Conservation (phyloP, 1,139 yeast species). For the Geotrichum bryndzae region DNA sequence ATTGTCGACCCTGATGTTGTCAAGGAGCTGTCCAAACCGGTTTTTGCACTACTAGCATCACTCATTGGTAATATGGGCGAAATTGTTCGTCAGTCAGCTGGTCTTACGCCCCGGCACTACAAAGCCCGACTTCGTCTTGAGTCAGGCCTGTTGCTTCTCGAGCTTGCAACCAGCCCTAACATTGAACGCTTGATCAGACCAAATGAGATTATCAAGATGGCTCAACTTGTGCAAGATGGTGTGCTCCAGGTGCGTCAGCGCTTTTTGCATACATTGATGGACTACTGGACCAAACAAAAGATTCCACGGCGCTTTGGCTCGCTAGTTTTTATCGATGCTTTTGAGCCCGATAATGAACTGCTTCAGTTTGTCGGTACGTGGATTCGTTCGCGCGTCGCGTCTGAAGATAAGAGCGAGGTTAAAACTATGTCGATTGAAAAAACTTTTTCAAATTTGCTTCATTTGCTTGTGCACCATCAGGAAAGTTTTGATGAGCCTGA, state of each 20-base stretch:
- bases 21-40: slow-evolving; percentile 49
- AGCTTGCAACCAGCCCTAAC: slow-evolving; percentile 53
- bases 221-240: slow-evolving; percentile 63
- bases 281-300: slow-evolving; percentile 45
- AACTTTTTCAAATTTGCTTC: slow-evolving; percentile 60
- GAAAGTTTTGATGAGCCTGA: slow-evolving; percentile 48
- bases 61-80: slow-evolving; percentile 80
- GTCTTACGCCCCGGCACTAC: slow-evolving; percentile 60
- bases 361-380: slow-evolving; percentile 57
- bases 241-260: slow-evolving; percentile 49
- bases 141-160: slow-evolving; percentile 63
- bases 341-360: slow-evolving; percentile 56
- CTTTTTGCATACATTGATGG: slow-evolving; percentile 50
- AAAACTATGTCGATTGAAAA: slow-evolving; percentile 46
- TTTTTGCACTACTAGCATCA: slow-evolving; percentile 59
- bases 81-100: slow-evolving; percentile 47
- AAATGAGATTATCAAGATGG: slow-evolving; percentile 47
- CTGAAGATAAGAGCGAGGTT: slow-evolving; percentile 21
- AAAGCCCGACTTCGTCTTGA: slow-evolving; percentile 58
- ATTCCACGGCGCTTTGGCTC: slow-evolving; percentile 65
- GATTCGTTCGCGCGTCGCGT: slow-evolving; percentile 55
- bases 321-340: slow-evolving; percentile 65
- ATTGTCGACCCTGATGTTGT: slow-evolving; percentile 35
- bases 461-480: slow-evolving; percentile 69
- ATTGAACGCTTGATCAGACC: slow-evolving; percentile 53